Evolutionary conservation across 2,329 filamentous ascomycete species (phyloP).

Genomic region (Trichoderma sp.): DNA sequence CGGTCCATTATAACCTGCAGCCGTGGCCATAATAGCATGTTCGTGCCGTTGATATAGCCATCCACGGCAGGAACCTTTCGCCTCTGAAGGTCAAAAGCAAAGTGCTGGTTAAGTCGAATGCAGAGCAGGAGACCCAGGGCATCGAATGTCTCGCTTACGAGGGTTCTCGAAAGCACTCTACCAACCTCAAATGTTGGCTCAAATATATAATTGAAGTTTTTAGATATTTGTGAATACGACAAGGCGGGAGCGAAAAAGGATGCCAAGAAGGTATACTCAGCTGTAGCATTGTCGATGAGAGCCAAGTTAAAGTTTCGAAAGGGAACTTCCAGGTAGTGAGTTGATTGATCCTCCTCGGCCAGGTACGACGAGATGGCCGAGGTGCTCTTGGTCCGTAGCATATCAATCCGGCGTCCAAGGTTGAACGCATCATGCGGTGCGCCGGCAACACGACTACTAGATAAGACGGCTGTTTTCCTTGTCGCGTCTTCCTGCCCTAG

Average conservation of each 20-base stretch:
- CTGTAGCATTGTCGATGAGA: slow-evolving; percentile 87
- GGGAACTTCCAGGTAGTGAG: slow-evolving; percentile 84
- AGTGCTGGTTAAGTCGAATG: slow-evolving; percentile 88
- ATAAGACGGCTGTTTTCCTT: slow-evolving; percentile 63
- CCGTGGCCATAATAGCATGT: slow-evolving; percentile 94
- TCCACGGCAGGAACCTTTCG: slow-evolving; percentile 88
- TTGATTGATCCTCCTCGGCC: slow-evolving; percentile 83
- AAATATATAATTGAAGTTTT: slow-evolving; percentile 85
- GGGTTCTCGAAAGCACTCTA: slow-evolving; percentile 70
- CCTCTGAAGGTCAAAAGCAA: slow-evolving; percentile 90
- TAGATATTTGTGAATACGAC: slow-evolving; percentile 74
- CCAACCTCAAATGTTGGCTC: slow-evolving; percentile 87
- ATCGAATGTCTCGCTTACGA: slow-evolving; percentile 78
- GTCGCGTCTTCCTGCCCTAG: slow-evolving; percentile 75
- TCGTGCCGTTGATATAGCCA: slow-evolving; percentile 88
- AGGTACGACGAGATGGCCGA: slow-evolving; percentile 82
- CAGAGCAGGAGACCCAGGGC: slow-evolving; percentile 86
- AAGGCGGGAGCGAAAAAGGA: slow-evolving; percentile 82
- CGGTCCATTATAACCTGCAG: slow-evolving; percentile 93
- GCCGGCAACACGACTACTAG: slow-evolving; percentile 48
- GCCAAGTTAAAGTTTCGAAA: slow-evolving; percentile 96
- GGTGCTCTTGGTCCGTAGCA: slow-evolving; percentile 72
- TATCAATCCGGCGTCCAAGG: slow-evolving; percentile 80
- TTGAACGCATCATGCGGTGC: slow-evolving; percentile 84
- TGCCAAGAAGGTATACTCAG: slow-evolving; percentile 92